Evolutionary conservation across 73 alveolate species (phyloP).

Genomic region (Symbiodinium natans): DNA sequence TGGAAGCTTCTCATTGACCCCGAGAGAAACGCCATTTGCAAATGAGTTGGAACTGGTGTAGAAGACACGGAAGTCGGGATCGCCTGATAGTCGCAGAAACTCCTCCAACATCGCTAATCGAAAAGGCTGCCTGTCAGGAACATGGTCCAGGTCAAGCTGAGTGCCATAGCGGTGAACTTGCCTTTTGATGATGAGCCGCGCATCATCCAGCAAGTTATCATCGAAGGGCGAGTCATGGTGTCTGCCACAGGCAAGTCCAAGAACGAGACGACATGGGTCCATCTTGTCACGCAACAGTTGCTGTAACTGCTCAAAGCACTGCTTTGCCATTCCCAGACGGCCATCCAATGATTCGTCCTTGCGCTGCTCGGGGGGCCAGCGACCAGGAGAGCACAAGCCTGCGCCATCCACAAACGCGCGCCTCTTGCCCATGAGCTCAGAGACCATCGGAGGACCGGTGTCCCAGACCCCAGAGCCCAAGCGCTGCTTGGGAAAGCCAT

Average conservation of each 20-base stretch:
- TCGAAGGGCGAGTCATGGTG: background rate
- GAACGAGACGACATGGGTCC: background rate
- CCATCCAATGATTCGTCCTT: background rate
- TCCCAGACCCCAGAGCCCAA: constrained; percentile 3
- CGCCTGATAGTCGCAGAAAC: background rate
- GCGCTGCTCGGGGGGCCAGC: background rate
- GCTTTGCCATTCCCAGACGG: background rate
- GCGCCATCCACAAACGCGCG: background rate
- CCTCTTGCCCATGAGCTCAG: background rate
- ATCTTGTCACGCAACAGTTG: background rate
- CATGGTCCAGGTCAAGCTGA: background rate
- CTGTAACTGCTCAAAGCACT: background rate
- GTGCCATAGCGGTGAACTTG: background rate
- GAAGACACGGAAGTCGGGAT: constrained; percentile 11
- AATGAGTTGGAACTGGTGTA: background rate
- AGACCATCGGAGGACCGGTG: background rate
- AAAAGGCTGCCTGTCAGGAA: background rate
- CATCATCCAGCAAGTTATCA: background rate
- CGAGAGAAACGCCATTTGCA: constrained; percentile 25
- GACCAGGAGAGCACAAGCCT: constrained; percentile 49
- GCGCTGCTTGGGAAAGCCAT: constrained; percentile 13
- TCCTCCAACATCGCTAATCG: constrained; percentile 28
- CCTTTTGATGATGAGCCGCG: background rate
- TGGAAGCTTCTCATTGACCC: background rate
- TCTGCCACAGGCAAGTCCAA: constrained; percentile 9